A percentile compares a stretch with the other conserved stretches of the same genome.
These are phyloP conservation scores for Dendrobium chrysotoxum DNA, from an alignment of 106 monocot genomes.

Conservation along the genomic window DNA sequence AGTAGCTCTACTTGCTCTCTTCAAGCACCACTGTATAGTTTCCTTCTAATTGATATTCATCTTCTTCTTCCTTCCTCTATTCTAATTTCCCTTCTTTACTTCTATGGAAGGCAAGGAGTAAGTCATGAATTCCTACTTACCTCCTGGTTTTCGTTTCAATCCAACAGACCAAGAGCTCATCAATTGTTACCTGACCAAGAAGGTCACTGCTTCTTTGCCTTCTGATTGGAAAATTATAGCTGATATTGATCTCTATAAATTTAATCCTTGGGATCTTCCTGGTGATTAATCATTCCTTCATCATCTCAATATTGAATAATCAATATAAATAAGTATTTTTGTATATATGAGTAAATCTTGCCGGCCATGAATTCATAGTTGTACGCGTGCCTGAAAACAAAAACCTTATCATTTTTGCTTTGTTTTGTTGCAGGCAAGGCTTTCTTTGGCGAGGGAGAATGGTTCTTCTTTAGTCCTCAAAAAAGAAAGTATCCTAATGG, in stretches of 20 bases:
- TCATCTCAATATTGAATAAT: background rate
- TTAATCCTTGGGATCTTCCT: slow-evolving; percentile 18
- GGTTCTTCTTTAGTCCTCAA: slow-evolving; percentile 1
- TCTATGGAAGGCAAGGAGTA: slow-evolving; percentile 6
- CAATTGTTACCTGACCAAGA: slow-evolving; percentile 12
- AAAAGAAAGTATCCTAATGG: slow-evolving; percentile 1
- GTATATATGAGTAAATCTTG: too few species aligned
- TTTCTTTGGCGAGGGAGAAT: slow-evolving; percentile 3
- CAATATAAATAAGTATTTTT: too few species aligned
- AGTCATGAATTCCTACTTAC: slow-evolving; percentile 8
- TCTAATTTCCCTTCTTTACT: background rate
- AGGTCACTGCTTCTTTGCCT: slow-evolving; percentile 4
- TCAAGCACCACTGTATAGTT: background rate
- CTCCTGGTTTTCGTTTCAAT: slow-evolving; percentile 18
- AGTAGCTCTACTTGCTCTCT: background rate
- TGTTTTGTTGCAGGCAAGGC: background rate
- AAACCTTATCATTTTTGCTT: background rate
- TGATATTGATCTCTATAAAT: slow-evolving; percentile 17
- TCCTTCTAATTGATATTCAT: background rate
- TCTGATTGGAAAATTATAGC: slow-evolving; percentile 2
- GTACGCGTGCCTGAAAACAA: background rate
- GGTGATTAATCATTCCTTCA: background rate
- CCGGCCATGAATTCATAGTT: too few species aligned
- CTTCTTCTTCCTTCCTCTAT: background rate
- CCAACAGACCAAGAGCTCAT: slow-evolving; percentile 22